A percentile compares a stretch with the other conserved stretches of the same genome.
These are phyloP conservation scores for Starmerella floricola DNA, from an alignment of 805 yeast species.

Conservation along the genomic window DNA sequence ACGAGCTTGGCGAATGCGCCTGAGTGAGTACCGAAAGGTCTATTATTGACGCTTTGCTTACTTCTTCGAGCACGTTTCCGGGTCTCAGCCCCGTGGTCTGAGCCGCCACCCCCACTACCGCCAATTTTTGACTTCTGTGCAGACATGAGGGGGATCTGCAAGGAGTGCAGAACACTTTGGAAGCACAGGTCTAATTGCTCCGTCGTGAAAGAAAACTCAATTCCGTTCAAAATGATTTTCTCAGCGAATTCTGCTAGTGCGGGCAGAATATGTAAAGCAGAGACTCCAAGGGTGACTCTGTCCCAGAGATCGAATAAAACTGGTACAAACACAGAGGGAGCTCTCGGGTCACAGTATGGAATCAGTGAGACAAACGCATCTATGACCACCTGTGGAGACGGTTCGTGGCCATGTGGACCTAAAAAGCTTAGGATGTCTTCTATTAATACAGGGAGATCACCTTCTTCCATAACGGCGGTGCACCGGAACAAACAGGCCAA, in stretches of 20 bases:
- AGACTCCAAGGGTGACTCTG: conserved; percentile 5
- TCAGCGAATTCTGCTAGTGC: conserved; percentile 10
- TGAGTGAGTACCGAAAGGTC: background rate
- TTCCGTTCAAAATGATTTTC: background rate
- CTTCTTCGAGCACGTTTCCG: background rate
- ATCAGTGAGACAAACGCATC: conserved; percentile 9
- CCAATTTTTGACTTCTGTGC: conserved; percentile 3
- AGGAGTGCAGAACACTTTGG: conserved; percentile 33
- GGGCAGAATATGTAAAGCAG: conserved; percentile 10
- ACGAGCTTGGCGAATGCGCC: conserved; percentile 36
- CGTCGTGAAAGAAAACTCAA: conserved; percentile 32
- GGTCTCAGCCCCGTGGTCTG: background rate
- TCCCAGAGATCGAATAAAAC: conserved; percentile 7
- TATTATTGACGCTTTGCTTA: background rate
- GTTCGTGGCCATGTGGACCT: conserved; percentile 9
- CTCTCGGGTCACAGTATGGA: conserved; percentile 8
- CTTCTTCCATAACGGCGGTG: background rate
- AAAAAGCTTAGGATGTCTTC: conserved; percentile 12
- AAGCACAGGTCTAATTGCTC: conserved; percentile 50
- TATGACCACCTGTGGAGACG: conserved; percentile 3
- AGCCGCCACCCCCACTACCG: background rate
- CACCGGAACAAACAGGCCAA: conserved; percentile 11
- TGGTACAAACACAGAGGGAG: background rate
- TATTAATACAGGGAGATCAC: background rate
- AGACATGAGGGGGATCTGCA: conserved; percentile 35